Evolutionary conservation across 164 flowering plant species (phyloP), one percentile per base, ranked within the genome.

Genomic region (Liquidambar formosana): DNA sequence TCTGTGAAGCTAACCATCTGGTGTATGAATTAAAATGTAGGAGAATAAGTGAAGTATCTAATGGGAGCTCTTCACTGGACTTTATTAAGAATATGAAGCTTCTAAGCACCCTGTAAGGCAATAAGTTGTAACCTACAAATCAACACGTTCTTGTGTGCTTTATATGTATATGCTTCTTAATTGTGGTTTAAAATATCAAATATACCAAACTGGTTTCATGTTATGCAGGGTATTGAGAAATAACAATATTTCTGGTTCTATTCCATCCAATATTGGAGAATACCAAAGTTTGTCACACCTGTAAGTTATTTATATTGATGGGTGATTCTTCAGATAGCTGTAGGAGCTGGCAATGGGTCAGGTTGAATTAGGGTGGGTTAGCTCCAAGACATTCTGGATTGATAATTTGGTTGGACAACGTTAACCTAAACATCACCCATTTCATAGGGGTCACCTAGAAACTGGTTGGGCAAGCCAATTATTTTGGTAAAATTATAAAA

Each of bases 21-120:
- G 15, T 53, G 47, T 51, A 0, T 25, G 21, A 21, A n/a, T 53
- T 26, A 38, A 70, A 41, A 28, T 60, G 41, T 54, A 93, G 97
- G 93, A 80, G 86, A 57, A 79, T 93, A 77, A 81, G 88, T 76
- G 96, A 83, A 61, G 49, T 93, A 61, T 81, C 88, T 1, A 89
- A 89, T 75, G 84, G 82, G 54, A 85, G 86, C 80, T 86, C 88
- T 16, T 76, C 89, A 6, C 79, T 93, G 73, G 83, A 56, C 28
- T 89, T 92, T 71, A 69, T 87, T 5, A 81, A 44, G 66, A 49
- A 83, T 33, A 73, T 89, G 89, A 86, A 78, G 62, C 74, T 83
- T 68, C 72, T 92, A n/a, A 78, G 23, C 27, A 51, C 51, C 48
- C 71, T 87, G 93, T 88, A 79, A 83, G 91, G 10, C 33, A 70